phyloP scores from a whole-genome alignment of 2,329 filamentous ascomycete genomes.

The Fusarium torreyae region DNA sequence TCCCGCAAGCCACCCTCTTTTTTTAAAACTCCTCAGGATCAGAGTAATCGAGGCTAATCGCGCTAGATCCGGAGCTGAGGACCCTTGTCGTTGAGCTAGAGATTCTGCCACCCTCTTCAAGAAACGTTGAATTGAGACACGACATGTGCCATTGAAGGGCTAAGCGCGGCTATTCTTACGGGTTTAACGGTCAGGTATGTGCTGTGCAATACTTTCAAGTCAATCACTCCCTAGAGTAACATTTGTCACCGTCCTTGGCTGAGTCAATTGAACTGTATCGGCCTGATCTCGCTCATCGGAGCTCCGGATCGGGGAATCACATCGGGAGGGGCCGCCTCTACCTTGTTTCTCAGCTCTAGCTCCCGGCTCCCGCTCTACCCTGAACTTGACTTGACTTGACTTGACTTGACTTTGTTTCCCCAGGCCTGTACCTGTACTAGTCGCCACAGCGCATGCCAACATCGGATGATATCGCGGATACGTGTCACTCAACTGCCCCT shows the following conservation, averaged over 20 bases:
- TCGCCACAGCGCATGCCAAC: constrained; percentile 45
- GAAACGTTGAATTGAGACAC: constrained; percentile 25
- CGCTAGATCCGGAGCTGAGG: constrained; percentile 4
- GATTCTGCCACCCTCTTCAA: constrained; percentile 31
- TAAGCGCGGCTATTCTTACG: constrained; percentile 6
- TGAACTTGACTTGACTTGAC: constrained; percentile 1
- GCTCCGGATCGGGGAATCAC: constrained; percentile 9
- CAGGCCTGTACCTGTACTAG: constrained; percentile 37
- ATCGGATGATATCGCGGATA: constrained; percentile 50
- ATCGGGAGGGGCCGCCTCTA: constrained; percentile 17
- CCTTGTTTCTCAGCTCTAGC: constrained; percentile 17
- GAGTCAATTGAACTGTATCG: constrained; percentile 5
- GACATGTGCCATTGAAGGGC: constrained; percentile 1
- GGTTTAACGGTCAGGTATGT: not conserved
- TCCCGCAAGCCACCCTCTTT: constrained; percentile 9
- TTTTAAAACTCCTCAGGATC: not conserved
- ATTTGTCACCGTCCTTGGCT: not conserved
- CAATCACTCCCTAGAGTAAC: no score
- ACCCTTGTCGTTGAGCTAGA: constrained; percentile 30
- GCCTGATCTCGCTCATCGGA: constrained; percentile 8
- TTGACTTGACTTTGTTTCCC: constrained; percentile 29
- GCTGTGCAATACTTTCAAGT: no score
- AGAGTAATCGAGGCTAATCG: constrained; percentile 8
- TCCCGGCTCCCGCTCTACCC: constrained; percentile 2
- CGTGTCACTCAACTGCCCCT: constrained; percentile 41